Evolutionary conservation across 2,329 filamentous ascomycete species (phyloP).

Genomic region (Pseudogymnoascus verrucosus): DNA sequence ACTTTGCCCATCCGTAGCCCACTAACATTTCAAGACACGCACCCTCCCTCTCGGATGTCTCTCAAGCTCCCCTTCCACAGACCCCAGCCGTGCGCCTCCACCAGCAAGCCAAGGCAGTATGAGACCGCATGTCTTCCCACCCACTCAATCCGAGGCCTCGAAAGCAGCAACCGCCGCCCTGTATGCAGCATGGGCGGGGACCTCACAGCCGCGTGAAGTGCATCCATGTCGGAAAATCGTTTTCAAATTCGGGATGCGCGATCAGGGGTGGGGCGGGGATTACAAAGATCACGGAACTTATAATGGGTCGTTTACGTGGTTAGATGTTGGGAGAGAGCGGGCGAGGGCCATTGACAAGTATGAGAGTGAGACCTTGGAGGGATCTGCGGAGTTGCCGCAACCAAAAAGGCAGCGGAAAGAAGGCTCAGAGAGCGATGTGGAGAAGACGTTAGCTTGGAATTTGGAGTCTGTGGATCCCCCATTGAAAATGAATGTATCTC

Average conservation of each 20-base stretch:
- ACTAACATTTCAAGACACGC: constrained; percentile 9
- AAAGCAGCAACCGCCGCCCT: neutral
- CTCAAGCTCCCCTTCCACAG: constrained; percentile 16
- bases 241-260: constrained; percentile 48
- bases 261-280: constrained; percentile 49
- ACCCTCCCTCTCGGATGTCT: constrained; percentile 1
- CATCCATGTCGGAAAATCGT: constrained; percentile 52
- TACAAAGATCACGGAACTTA: constrained; percentile 33
- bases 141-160: neutral
- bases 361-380: neutral
- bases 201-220: constrained; percentile 18
- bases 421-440: neutral
- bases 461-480: neutral
- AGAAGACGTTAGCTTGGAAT: neutral
- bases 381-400: neutral
- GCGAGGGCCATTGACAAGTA: constrained; percentile 33
- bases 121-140: neutral
- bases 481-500: neutral
- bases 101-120: neutral
- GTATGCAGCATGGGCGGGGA: constrained; percentile 14
- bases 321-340: constrained; percentile 52
- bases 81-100: neutral
- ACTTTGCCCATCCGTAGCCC: constrained; percentile 7
- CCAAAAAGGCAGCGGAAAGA: neutral
- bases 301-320: constrained; percentile 50